These are phyloP conservation scores for Sordaria brevicollis DNA, from an alignment of 495 filamentous ascomycete genomes.

Conservation along the genomic window DNA sequence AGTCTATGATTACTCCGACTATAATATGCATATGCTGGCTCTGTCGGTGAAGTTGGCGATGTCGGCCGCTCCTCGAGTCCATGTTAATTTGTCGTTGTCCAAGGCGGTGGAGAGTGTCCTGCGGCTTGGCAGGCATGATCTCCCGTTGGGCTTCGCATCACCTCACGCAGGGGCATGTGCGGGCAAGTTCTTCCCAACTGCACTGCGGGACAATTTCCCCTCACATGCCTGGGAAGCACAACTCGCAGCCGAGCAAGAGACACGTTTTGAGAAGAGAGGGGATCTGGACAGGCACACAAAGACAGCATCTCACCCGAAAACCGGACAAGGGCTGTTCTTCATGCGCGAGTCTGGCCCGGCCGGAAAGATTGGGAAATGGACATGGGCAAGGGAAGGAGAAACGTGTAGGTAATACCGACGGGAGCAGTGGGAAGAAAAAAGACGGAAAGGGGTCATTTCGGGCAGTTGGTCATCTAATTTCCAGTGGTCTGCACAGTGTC, in stretches of 20 bases:
- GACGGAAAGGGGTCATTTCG: neutral
- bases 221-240: too few species aligned
- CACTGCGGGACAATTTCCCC: neutral
- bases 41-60: too few species aligned
- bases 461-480: neutral
- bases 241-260: neutral
- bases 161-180: too few species aligned
- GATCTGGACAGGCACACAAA: neutral
- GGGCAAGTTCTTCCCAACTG: neutral
- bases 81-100: too few species aligned
- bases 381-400: neutral
- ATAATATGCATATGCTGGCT: too few species aligned
- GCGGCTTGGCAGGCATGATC: too few species aligned
- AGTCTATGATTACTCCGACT: too few species aligned
- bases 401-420: neutral
- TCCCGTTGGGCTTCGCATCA: neutral
- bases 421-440: too few species aligned
- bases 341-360: neutral
- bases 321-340: neutral
- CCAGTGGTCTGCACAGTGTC: neutral
- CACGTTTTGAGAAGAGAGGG: neutral
- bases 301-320: neutral
- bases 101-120: too few species aligned
- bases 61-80: too few species aligned
- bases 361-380: neutral